Percentiles rank a stretch among this genome's conserved stretches.
Conservation (phyloP, 305 asterid genomes). For the Fraxinus platypoda region DNA sequence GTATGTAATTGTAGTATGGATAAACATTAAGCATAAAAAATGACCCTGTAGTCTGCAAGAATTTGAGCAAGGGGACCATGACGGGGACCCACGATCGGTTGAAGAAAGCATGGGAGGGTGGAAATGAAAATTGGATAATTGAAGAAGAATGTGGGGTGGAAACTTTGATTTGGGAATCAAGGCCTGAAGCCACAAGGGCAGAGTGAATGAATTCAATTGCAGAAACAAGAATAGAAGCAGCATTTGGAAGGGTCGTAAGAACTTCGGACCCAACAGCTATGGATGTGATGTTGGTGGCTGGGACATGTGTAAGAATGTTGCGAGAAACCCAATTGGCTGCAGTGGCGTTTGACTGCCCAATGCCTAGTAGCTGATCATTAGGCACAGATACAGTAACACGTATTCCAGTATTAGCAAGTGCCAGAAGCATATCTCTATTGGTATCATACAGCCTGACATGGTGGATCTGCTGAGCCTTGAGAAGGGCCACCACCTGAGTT, state of each 20-base stretch:
- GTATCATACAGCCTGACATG: constrained; percentile 29
- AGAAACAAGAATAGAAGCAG: constrained; percentile 28
- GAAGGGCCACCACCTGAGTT: constrained; percentile 29
- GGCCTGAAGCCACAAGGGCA: constrained; percentile 32
- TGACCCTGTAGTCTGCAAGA: constrained; percentile 21
- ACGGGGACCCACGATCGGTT: constrained; percentile 22
- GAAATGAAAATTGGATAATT: constrained; percentile 25
- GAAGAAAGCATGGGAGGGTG: constrained; percentile 31
- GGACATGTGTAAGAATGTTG: constrained; percentile 27
- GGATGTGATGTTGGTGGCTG: constrained; percentile 32
- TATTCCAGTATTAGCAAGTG: constrained; percentile 32
- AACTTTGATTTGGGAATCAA: constrained; percentile 25
- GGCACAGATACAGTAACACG: constrained; percentile 25
- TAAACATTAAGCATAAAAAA: constrained; percentile 31
- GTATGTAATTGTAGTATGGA: constrained; percentile 29
- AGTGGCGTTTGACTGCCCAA: constrained; percentile 28
- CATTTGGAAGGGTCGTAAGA: constrained; percentile 30
- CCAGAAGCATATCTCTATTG: constrained; percentile 29
- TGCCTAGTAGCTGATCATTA: constrained; percentile 29
- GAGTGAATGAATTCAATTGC: constrained; percentile 28
- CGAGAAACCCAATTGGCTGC: constrained; percentile 32
- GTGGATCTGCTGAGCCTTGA: constrained; percentile 29
- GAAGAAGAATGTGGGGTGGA: constrained; percentile 29
- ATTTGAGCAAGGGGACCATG: constrained; percentile 27
- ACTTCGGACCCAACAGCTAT: constrained; percentile 33